phyloP scores from a whole-genome alignment of 2,329 filamentous ascomycete species.

The Aspergillus brasiliensis region DNA sequence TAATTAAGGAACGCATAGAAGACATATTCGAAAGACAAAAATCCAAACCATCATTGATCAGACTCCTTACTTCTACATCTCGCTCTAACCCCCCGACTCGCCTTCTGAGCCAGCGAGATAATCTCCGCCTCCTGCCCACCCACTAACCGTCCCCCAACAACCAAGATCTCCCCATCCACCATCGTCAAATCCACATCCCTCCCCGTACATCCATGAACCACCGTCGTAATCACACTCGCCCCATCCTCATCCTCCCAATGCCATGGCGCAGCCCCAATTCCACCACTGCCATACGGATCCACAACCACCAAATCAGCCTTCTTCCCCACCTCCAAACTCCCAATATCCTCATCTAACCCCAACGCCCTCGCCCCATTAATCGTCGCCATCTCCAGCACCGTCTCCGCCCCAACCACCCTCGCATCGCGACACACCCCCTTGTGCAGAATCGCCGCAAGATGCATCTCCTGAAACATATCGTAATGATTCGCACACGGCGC shows the following conservation, averaged over 20 bases:
- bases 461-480: constrained; percentile 57
- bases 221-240: constrained; percentile 35
- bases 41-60: no score
- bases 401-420: constrained; percentile 46
- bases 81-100: not conserved
- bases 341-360: constrained; percentile 44
- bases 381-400: constrained; percentile 55
- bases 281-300: constrained; percentile 30
- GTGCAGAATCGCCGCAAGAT: constrained; percentile 54
- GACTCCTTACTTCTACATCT: not conserved
- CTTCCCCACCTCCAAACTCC: constrained; percentile 44
- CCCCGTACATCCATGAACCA: constrained; percentile 46
- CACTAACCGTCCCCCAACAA: constrained; percentile 33
- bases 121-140: constrained; percentile 19
- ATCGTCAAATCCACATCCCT: constrained; percentile 46
- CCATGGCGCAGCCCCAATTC: constrained; percentile 38
- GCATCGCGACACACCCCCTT: constrained; percentile 49
- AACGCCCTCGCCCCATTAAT: constrained; percentile 54
- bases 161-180: constrained; percentile 44
- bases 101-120: not conserved
- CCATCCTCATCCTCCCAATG: constrained; percentile 20
- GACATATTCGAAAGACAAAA: no score
- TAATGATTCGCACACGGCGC: constrained; percentile 57
- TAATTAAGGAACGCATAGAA: no score
- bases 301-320: constrained; percentile 46